These are phyloP conservation scores for Podila epigama DNA, from an alignment of 192 early-diverging fungal genomes.

Conservation along the genomic window DNA sequence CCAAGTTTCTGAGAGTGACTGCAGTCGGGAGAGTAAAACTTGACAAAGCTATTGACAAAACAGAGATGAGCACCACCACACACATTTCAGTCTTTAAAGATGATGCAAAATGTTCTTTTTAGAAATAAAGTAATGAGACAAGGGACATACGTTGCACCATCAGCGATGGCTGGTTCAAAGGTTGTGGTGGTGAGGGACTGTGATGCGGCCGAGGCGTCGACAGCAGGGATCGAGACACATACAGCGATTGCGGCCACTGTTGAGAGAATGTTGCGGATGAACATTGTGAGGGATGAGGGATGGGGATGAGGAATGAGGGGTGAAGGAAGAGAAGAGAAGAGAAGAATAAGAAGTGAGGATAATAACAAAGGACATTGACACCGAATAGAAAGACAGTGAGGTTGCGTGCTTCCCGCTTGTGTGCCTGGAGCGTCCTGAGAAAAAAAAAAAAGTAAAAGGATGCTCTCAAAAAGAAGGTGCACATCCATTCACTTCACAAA, in stretches of 20 bases:
- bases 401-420: no score
- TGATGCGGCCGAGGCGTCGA: conserved; percentile 32
- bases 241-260: conserved; percentile 28
- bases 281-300: conserved; percentile 7
- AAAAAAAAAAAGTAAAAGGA: no score
- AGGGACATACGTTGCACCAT: conserved; percentile 35
- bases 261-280: conserved; percentile 36
- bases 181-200: conserved; percentile 1
- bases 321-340: neutral
- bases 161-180: conserved; percentile 24
- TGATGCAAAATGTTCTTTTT: neutral
- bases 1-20: conserved; percentile 84
- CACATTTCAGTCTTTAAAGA: neutral
- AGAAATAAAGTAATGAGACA: neutral
- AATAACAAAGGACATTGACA: no score
- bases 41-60: conserved; percentile 61
- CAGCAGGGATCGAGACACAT: conserved; percentile 9
- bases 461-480: no score
- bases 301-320: neutral
- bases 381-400: no score
- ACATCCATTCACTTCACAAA: no score
- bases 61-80: neutral
- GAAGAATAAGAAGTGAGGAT: neutral
- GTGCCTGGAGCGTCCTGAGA: no score
- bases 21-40: conserved; percentile 93